Evolutionary conservation across 805 yeast genomes (phyloP), one percentile per base, ranked within the genome.

Genomic region (Starmerella lactis-condensi): DNA sequence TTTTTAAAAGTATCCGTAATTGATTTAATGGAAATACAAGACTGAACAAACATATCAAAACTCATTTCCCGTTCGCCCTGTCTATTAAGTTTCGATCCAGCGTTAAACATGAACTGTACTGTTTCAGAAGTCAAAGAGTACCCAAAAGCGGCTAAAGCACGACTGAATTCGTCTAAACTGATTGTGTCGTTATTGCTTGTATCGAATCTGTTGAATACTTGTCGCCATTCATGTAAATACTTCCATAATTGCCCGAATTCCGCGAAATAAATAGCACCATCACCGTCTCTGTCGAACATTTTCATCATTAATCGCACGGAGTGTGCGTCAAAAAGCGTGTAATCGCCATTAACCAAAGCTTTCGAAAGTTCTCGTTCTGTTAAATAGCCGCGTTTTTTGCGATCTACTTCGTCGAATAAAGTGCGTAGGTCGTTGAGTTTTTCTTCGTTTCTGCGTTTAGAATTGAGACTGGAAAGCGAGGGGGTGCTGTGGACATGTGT

Each of bases 1-100:
- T 71, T 72, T 45, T 76, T 75, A 58, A 79, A 79, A 10, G 73
- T 61, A 46, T 75, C 82, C 1, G 92, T 77, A 40, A 76, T 63
- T 39, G 78, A 67, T 47, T 78, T 63, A 41, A 79, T 58, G 63
- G 78, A 75, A 12, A 78, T 75, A 41, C 79, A 61, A 32, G 77
- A 64, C 48, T 79, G 92, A 17, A 79, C 81, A 53, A 79, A 79
- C 50, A 69, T 64, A 50, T 79, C 93, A 51, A 79, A 79, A 36
- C 75, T 70, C 52, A 79, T 56, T 25, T 47, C 49, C 14, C 47
- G 49, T 25, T 37, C 45, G 24, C 53, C 54, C 29, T 38, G 35
- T 14, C 53, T 39, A 37, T 45, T 45, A 20, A 42, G 28, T 26
- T 43, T 62, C 24, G 72, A 61, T 46, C 70, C 73, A 35, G 62